Percentiles rank a stretch among this genome's conserved stretches.
These are phyloP conservation scores for Cyclotella kingstonii DNA, from an alignment of 108 stramenopile genomes.

Conservation along the genomic window DNA sequence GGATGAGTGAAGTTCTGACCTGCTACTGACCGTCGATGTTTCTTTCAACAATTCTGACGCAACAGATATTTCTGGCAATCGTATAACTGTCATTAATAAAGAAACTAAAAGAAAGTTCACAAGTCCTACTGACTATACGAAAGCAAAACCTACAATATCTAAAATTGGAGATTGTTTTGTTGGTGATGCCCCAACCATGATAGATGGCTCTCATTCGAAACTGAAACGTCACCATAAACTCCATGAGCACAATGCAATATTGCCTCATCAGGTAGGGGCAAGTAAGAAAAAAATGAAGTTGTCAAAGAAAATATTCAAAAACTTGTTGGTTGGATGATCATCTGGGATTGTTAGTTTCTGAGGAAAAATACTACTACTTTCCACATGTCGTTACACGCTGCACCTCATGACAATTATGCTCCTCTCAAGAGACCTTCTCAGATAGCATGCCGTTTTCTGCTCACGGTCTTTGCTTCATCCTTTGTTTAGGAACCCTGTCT, in stretches of 20 bases:
- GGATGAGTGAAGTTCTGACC: too few species aligned
- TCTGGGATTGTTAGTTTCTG: neutral
- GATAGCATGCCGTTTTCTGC: too few species aligned
- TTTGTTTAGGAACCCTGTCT: too few species aligned
- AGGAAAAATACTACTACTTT: neutral
- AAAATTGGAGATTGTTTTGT: conserved; percentile 34
- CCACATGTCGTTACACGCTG: too few species aligned
- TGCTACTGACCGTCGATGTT: too few species aligned
- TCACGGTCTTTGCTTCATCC: too few species aligned
- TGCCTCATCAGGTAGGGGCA: neutral
- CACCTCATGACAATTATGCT: too few species aligned
- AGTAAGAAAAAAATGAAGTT: conserved; percentile 11
- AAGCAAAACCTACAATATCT: neutral
- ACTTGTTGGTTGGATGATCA: neutral
- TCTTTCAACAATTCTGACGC: too few species aligned
- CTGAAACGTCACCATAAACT: too few species aligned
- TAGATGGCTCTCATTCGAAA: neutral
- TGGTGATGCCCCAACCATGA: conserved; percentile 1
- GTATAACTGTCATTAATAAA: too few species aligned
- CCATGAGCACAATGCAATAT: neutral
- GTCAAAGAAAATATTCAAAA: conserved; percentile 24
- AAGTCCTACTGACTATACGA: neutral
- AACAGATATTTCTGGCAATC: too few species aligned
- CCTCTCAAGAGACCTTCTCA: too few species aligned
- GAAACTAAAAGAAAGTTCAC: neutral